Base-by-base conservation (phyloP, 768 basidiomycete genomes). In the Naganishia antarctica region DNA sequence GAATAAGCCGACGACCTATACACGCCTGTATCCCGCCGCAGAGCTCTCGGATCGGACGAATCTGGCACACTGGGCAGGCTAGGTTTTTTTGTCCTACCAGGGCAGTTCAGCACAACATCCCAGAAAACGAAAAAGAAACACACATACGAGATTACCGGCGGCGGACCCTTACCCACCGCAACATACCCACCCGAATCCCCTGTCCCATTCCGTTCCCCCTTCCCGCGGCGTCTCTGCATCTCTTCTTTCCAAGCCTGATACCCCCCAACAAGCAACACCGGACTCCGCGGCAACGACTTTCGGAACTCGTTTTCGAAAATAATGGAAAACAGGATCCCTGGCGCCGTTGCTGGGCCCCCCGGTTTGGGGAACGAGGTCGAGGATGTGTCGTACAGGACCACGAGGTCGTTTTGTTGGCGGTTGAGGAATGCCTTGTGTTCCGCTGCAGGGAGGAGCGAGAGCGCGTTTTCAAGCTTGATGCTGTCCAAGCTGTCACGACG, bases 331-430 rank as follows among this genome's bases (percentile, higher is more conserved):
- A 93, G 82, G 21, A 81, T 73, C 1, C 83, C 80, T n/a, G 88
- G 83, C 0, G 84, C 80, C 11, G 80, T 80, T 21, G 79, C 75
- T 3, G 77, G 74, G 1, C 81, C 83, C 58, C 84, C 81, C 18
- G 80, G 76, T 60, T 63, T 48, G 3, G 76, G 83, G 81, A 48
- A 89, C 85, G 31, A 80, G 75, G 53, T 82, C 71, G 78, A 77
- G 13, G 73, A 53, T 2, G 71, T 64, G 75, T 98, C 93, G 75
- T 92, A 92, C 3, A 97, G 80, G 16, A 87, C 89, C 26, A 99
- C 85, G 23, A 93, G 77, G 69, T 96, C 92, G 74, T 89, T 94
- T 70, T 88, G 87, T 71, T 91, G 84, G 43, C 94, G 88, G 66
- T 90, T 88, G 44, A 80, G 75, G 75, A 98, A 98, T n/a, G 88